A percentile compares a stretch with the other conserved stretches of the same genome.
phyloP scores from a whole-genome alignment of 345 rosid genomes.

The thale cress (Arabidopsis thaliana) region DNA sequence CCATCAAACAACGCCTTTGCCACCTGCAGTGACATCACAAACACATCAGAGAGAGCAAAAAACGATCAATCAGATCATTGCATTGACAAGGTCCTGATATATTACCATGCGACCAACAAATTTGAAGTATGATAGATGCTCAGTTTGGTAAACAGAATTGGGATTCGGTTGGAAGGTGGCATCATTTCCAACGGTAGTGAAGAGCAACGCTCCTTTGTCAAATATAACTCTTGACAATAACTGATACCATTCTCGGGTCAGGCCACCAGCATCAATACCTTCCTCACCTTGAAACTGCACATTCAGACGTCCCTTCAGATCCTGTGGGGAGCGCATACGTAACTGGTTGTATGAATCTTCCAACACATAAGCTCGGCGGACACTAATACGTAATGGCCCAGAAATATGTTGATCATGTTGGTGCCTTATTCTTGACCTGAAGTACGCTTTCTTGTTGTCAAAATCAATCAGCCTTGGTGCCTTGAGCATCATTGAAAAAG shows the following conservation, averaged over 20 bases:
- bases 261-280: conserved; percentile 99
- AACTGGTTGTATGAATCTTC: conserved; percentile 98
- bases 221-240: conserved; percentile 91
- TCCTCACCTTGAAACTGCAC: conserved; percentile 99
- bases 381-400: conserved; percentile 90
- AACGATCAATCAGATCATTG: conserved; percentile 13
- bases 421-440: conserved; percentile 90
- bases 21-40: conserved; percentile 61
- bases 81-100: conserved; percentile 27
- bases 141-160: conserved; percentile 94
- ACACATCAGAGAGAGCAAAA: conserved; percentile 24
- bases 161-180: conserved; percentile 97
- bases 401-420: conserved; percentile 88
- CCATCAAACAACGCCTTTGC: conserved; percentile 96
- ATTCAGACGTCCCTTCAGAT: conserved; percentile 88
- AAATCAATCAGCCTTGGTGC: conserved; percentile 92
- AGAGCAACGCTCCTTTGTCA: conserved; percentile 93
- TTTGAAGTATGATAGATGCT: conserved; percentile 95
- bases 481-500: conserved; percentile 92
- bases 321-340: conserved; percentile 88
- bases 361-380: conserved; percentile 89
- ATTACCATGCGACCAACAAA: conserved; percentile 96
- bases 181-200: conserved; percentile 94
- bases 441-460: conserved; percentile 93
- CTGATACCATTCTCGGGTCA: conserved; percentile 99